phyloP scores from a whole-genome alignment of 1,284 basidiomycete genomes.

The Mycena sp. region DNA sequence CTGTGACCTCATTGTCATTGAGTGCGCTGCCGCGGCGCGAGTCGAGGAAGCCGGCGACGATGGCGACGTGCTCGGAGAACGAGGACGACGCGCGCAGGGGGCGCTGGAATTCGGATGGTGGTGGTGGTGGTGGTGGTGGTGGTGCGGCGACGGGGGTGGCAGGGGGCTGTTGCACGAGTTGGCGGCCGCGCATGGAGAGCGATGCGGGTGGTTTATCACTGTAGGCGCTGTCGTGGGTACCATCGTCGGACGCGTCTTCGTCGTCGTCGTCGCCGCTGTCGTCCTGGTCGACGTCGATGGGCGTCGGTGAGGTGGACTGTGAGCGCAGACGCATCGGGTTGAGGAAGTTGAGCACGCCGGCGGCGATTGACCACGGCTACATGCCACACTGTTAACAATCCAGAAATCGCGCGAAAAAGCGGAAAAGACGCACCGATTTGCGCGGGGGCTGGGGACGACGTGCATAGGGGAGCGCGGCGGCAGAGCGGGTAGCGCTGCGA shows the following conservation, averaged over 20 bases:
- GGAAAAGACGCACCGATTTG: constrained; percentile 54
- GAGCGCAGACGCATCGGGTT: constrained; percentile 52
- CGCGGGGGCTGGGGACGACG: constrained; percentile 42
- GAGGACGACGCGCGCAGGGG: constrained; percentile 36
- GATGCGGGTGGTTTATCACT: constrained; percentile 33
- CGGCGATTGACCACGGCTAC: constrained; percentile 61
- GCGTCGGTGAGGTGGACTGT: constrained; percentile 13
- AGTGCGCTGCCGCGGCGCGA: constrained; percentile 55
- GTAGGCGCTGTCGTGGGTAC: too few relatives aligned
- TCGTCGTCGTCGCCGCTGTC: constrained; percentile 26
- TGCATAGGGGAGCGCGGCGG: constrained; percentile 51
- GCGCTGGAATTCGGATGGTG: constrained; percentile 2
- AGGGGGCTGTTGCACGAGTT: too few relatives aligned
- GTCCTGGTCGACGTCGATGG: constrained; percentile 33
- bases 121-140: neutral
- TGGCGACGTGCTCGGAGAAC: constrained; percentile 50
- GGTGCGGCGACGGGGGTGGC: too few relatives aligned
- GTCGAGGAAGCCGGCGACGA: constrained; percentile 54
- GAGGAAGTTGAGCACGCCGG: constrained; percentile 54
- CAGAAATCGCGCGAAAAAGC: too few relatives aligned
- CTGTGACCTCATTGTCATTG: constrained; percentile 60
- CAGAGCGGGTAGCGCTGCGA: constrained; percentile 49
- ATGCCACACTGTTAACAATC: too few relatives aligned
- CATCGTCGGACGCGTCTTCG: too few relatives aligned
- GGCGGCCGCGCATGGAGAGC: constrained; percentile 42